These are phyloP conservation scores for Paecilomyces fulvus DNA, from an alignment of 2,329 filamentous ascomycete genomes.

Conservation along the genomic window DNA sequence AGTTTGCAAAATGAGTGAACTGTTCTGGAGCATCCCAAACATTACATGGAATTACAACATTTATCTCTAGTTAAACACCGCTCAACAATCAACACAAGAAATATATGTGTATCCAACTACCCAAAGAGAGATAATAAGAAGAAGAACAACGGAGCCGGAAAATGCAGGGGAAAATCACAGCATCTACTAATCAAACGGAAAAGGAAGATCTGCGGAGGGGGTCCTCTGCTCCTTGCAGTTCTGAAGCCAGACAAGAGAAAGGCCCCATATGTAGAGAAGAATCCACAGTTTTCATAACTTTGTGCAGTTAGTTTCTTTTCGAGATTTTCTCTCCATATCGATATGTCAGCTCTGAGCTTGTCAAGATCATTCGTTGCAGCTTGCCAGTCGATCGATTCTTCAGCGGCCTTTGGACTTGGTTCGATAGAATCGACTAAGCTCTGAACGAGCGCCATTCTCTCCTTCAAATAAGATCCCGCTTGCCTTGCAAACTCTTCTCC, in stretches of 20 bases:
- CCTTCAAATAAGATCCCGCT: too few relatives aligned
- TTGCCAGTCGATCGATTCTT: not conserved
- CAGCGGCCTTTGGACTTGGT: not conserved
- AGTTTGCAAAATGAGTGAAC: too few relatives aligned
- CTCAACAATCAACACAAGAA: too few relatives aligned
- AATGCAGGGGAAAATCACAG: too few relatives aligned
- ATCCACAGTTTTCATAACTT: not conserved
- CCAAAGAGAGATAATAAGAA: too few relatives aligned
- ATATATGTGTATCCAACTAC: too few relatives aligned
- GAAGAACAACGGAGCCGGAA: too few relatives aligned
- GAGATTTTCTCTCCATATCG: not conserved
- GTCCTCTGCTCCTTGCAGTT: not conserved
- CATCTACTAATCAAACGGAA: too few relatives aligned
- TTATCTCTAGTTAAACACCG: too few relatives aligned
- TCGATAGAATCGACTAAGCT: not conserved
- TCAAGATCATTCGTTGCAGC: not conserved
- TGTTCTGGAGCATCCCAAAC: too few relatives aligned
- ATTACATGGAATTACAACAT: too few relatives aligned
- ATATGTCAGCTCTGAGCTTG: not conserved
- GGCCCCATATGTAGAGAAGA: not conserved
- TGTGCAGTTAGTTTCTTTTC: not conserved
- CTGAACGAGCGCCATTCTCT: not conserved
- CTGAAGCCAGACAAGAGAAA: not conserved
- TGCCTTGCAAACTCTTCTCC: not conserved
- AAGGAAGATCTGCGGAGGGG: not conserved